These are phyloP conservation scores for Thielaviopsis euricoi DNA, from an alignment of 2,329 filamentous ascomycete genomes.

Conservation along the genomic window DNA sequence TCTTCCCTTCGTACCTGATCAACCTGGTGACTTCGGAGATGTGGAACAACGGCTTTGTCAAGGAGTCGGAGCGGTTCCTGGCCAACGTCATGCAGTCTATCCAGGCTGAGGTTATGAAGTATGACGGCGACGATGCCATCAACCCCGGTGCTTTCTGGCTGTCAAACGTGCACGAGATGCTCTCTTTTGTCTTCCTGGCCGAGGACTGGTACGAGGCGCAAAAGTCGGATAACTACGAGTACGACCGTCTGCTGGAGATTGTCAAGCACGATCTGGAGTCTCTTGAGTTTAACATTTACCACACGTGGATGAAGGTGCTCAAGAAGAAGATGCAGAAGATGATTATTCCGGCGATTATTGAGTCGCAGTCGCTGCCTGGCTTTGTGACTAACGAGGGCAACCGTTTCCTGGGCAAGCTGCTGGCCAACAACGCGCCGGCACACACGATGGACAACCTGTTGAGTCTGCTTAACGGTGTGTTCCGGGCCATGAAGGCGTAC, in stretches of 20 bases:
- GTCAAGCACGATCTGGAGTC: slow-evolving; percentile 98
- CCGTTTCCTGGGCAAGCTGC: slow-evolving; percentile 90
- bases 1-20: slow-evolving; percentile 97
- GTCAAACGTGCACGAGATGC: slow-evolving; percentile 98
- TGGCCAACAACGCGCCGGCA: slow-evolving; percentile 79
- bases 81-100: slow-evolving; percentile 99
- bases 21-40: slow-evolving; percentile 98
- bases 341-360: slow-evolving; percentile 98
- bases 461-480: slow-evolving; percentile 89
- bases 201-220: slow-evolving; percentile 99
- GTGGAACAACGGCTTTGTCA: slow-evolving; percentile 99
- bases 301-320: slow-evolving; percentile 99
- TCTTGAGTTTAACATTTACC: slow-evolving; percentile 98
- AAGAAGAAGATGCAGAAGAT: slow-evolving; percentile 99
- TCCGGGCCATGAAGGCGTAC: slow-evolving; percentile 97
- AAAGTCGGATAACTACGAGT: slow-evolving; percentile 98
- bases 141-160: slow-evolving; percentile 98
- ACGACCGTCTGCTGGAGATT: slow-evolving; percentile 91
- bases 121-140: slow-evolving; percentile 92
- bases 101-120: slow-evolving; percentile 97
- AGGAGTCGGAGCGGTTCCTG: slow-evolving; percentile 96
- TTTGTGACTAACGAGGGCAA: slow-evolving; percentile 99
- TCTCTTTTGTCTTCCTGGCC: slow-evolving; percentile 96
- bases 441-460: slow-evolving; percentile 99
- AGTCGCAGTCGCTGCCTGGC: slow-evolving; percentile 91